Percentiles rank a stretch among this genome's conserved stretches.
Evolutionary conservation across 108 stramenopile species (phyloP).

Genomic region (Nitzschia sp.): DNA sequence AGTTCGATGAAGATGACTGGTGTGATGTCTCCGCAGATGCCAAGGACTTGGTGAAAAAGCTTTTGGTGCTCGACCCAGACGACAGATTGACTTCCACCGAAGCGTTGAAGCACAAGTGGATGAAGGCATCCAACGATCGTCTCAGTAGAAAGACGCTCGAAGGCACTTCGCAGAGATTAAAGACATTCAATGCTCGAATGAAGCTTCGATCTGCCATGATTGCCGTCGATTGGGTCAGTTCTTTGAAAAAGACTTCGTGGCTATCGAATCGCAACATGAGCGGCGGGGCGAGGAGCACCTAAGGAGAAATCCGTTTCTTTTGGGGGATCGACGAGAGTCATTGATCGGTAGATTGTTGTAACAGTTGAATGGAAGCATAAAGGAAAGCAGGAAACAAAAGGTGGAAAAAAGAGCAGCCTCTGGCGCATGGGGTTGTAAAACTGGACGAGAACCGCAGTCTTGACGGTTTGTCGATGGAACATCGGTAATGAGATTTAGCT

Average conservation of each 20-base stretch:
- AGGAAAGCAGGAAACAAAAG: too few relatives aligned
- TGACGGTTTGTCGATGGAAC: too few relatives aligned
- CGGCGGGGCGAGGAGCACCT: neutral
- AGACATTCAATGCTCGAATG: conserved; percentile 88
- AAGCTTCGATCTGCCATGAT: conserved; percentile 84
- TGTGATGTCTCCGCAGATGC: conserved; percentile 76
- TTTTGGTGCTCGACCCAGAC: conserved; percentile 76
- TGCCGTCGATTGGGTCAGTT: conserved; percentile 68
- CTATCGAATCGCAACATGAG: conserved; percentile 27
- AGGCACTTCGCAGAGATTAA: conserved; percentile 68
- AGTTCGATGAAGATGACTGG: conserved; percentile 80
- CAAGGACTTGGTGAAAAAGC: conserved; percentile 76
- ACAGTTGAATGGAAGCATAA: neutral
- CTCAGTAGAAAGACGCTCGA: conserved; percentile 44
- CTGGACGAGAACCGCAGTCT: too few relatives aligned
- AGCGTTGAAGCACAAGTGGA: conserved; percentile 82
- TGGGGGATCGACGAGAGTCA: neutral
- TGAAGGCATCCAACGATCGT: conserved; percentile 53
- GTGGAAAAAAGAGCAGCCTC: too few relatives aligned
- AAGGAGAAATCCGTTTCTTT: neutral
- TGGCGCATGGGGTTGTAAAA: too few relatives aligned
- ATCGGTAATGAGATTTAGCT: too few relatives aligned
- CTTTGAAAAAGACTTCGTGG: conserved; percentile 46
- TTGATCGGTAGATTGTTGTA: neutral
- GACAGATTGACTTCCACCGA: conserved; percentile 74